Evolutionary conservation across 441 rosid genomes (phyloP), one percentile per base, ranked within the genome.

Genomic region (Erodium chrysanthum): DNA sequence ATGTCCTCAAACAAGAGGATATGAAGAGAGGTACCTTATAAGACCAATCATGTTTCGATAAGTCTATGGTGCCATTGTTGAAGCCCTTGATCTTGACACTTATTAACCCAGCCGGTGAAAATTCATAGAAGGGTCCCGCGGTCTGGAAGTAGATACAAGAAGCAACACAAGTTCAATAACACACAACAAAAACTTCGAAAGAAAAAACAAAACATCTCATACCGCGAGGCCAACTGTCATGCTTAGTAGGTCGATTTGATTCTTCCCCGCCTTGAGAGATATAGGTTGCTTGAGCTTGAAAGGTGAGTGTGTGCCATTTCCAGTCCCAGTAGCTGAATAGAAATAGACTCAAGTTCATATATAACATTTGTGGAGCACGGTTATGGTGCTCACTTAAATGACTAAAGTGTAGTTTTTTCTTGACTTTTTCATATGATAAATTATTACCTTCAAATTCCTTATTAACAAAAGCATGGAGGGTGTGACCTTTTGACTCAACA

Each of bases 161-260:
- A 48, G 66, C 27, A 21, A 5, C 27, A 5, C 5, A 46, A 66
- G 7, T 44, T 66, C 61, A 56, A 56, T 58, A 0, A 3, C 62
- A 58, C 23, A 0, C 59, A 52, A 52, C 59, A 17, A 52, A 52
- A n/a, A n/a, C n/a, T n/a, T n/a, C n/a, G n/a, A n/a, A n/a, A n/a
- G n/a, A n/a, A n/a, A n/a, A n/a, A n/a, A n/a, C n/a, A n/a, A n/a
- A n/a, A n/a, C n/a, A n/a, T n/a, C n/a, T n/a, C n/a, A n/a, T n/a
- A 95, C 99, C 77, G 79, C 87, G 62, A 90, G 79, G 76, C 99
- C 99, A 70, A 95, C 95, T 4, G 92, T 84, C 94, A 91, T 83
- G 82, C 96, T 87, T 56, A 94, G 79, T 52, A 94, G 64, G 68
- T 89, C 88, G 65, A 94, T 85, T 35, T 83, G 89, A 71, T 95